A percentile compares a stretch with the other conserved stretches of the same genome.
Evolutionary conservation across 192 early-diverging fungal species (phyloP).

Genomic region (Piromyces finnis): DNA sequence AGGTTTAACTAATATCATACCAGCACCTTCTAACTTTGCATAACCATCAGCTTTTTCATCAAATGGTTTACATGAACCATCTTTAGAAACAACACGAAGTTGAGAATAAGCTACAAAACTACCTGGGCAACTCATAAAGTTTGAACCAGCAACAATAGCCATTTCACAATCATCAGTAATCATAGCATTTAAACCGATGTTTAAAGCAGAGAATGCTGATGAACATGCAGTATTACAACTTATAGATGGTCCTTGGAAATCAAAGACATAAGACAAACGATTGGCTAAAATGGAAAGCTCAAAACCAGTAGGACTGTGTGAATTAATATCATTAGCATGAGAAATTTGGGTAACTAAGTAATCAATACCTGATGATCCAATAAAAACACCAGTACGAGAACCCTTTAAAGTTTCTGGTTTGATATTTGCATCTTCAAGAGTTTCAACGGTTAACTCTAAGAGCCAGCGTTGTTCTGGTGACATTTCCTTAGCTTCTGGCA

Average conservation of each 20-base stretch:
- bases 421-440: background rate
- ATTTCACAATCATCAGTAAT: background rate
- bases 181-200: background rate
- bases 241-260: background rate
- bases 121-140: background rate
- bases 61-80: constrained; percentile 9
- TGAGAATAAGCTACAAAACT: constrained; percentile 4
- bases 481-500: background rate
- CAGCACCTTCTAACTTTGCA: constrained; percentile 12
- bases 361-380: background rate
- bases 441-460: background rate
- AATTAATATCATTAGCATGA: background rate
- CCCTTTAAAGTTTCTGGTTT: background rate
- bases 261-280: background rate
- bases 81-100: constrained; percentile 9
- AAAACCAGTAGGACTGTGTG: background rate
- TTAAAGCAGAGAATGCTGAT: background rate
- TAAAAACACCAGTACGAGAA: background rate
- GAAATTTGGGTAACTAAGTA: background rate
- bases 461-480: background rate
- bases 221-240: background rate
- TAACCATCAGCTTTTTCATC: constrained; percentile 14
- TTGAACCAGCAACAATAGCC: background rate
- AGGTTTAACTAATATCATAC: constrained; percentile 9
- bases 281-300: background rate